Evolutionary conservation across 768 basidiomycete species (phyloP), one percentile per base, ranked within the genome.

Genomic region (Amanita rubescens): DNA sequence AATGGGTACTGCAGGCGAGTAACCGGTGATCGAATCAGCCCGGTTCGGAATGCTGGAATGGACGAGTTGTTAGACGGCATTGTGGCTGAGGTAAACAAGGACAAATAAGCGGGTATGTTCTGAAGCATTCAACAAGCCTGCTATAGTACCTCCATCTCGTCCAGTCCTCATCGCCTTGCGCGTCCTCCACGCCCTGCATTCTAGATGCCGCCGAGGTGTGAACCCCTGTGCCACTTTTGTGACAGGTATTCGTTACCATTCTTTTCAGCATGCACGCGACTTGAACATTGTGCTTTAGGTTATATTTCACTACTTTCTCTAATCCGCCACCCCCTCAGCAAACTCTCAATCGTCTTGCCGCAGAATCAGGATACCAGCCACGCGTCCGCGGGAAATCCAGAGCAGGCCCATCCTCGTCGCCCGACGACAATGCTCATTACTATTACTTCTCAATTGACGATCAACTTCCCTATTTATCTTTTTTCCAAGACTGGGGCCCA

Each of bases 401-500:
- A 64, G 79, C 73, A 35, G 77, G 79, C n/a, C 78, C 80, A 30
- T 78, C 82, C 39, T 73, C 79, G 22, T 78, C 87, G 14, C 81
- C 85, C 20, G 87, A 92, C 61, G 86, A 87, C 59, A 76, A 81
- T 58, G 81, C 85, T 53, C 76, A 78, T 50, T 90, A 90, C 67
- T 90, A 90, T 71, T 95, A 87, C 71, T 93, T 95, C 74, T 90
- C 88, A 53, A 82, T 95, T 71, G 93, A 96, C 69, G 87, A 94
- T 75, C 87, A 92, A 59, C 78, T 96, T 34, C 78, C 87, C 60
- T 96, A 96, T 73, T 79, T 93, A 59, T 90, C 88, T 30, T 96
- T 96, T 78, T 94, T 88, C 67, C 85, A 92, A 66, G 93, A 96
- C 68, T 94, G 90, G 85, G 93, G 93, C 12, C 93, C 93, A 27